These are phyloP conservation scores for Friedmanniomyces endolithicus DNA, from an alignment of 495 filamentous ascomycete genomes.

Conservation along the genomic window DNA sequence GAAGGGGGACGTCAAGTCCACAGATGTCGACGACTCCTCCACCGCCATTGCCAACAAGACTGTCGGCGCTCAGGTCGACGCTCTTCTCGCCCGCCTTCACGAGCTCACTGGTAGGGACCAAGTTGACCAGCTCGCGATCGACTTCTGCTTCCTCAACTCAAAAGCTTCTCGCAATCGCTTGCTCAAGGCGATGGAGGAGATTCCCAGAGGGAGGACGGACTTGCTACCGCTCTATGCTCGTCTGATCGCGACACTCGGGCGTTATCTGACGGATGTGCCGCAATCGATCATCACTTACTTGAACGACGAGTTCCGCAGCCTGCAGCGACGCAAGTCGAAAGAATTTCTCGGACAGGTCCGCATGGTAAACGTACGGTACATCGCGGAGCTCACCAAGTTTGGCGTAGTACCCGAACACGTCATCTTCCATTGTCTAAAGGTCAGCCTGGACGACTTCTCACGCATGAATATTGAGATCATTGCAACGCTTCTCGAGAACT, in stretches of 20 bases:
- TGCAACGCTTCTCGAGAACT: slow-evolving; percentile 93
- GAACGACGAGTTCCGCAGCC: slow-evolving; percentile 91
- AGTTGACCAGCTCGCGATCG: slow-evolving; percentile 81
- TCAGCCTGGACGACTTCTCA: slow-evolving; percentile 94
- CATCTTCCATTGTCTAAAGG: slow-evolving; percentile 96
- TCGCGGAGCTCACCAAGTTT: slow-evolving; percentile 96
- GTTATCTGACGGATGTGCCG: slow-evolving; percentile 83
- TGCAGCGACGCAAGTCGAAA: slow-evolving; percentile 96
- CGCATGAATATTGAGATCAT: slow-evolving; percentile 98
- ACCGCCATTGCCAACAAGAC: slow-evolving; percentile 95
- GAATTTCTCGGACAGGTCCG: slow-evolving; percentile 91
- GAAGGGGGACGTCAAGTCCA: slow-evolving; percentile 43
- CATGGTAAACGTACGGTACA: slow-evolving; percentile 87
- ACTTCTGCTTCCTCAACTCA: slow-evolving; percentile 97
- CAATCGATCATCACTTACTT: slow-evolving; percentile 88
- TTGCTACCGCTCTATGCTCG: slow-evolving; percentile 87
- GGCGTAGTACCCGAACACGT: slow-evolving; percentile 97
- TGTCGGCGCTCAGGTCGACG: slow-evolving; percentile 92
- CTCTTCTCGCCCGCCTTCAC: slow-evolving; percentile 71
- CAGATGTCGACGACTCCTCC: slow-evolving; percentile 66
- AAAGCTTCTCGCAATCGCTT: slow-evolving; percentile 93
- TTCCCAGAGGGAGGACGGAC: slow-evolving; percentile 85
- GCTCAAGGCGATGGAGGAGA: slow-evolving; percentile 83
- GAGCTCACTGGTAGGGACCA: slow-evolving; percentile 84
- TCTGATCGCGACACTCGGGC: slow-evolving; percentile 81